Base-by-base conservation (phyloP, 2,329 filamentous ascomycete species). In the Pyricularia grisea region DNA sequence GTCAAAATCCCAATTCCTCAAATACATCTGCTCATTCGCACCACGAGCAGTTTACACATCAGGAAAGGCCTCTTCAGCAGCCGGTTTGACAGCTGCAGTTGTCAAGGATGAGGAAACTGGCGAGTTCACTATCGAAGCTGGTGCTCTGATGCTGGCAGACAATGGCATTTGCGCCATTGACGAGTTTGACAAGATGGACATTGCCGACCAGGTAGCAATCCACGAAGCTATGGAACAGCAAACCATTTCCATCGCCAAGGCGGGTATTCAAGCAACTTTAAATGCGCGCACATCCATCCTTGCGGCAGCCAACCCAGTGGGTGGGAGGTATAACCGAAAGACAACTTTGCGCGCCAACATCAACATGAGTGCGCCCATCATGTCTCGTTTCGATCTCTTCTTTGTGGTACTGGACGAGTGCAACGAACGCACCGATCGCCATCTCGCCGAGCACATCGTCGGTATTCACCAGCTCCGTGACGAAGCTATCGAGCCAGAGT, bases 181-280 rank as follows among this genome's bases (percentile, higher is more conserved):
- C 77, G 95, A 99, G 78, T 99, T 99, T 74, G 95, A 99, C 87
- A 99, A 99, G 83, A 99, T 99, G 95, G 95, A 99, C 75, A 92
- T 99, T 71, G 89, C 83, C 68, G 95, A 99, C 78, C 95, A 99
- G 81, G 95, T 99, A 69, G 95, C 95, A 73, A 99, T 99, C 76
- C 95, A 99, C 86, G 95, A 99, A 88, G 95, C 95, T 70, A 99
- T 99, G 95, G 95, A 99, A 87, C 95, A 99, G 83, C 95, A 99
- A 81, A 99, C 95, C 5, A 99, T 99, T 73, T 97, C 93, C 10
- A 99, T 99, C 75, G 94, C 95, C 70, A 99, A 99, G 81, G 95
- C 95, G 5, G 95, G 95, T 75, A 99, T 99, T 70, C 95, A 99
- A 78, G 96, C 95, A 4, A 99, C 95, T 0, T 87, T 99, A 65